These are phyloP conservation scores for Cryptococcus sp. DNA, from an alignment of 1,284 basidiomycete species.

Conservation along the genomic window DNA sequence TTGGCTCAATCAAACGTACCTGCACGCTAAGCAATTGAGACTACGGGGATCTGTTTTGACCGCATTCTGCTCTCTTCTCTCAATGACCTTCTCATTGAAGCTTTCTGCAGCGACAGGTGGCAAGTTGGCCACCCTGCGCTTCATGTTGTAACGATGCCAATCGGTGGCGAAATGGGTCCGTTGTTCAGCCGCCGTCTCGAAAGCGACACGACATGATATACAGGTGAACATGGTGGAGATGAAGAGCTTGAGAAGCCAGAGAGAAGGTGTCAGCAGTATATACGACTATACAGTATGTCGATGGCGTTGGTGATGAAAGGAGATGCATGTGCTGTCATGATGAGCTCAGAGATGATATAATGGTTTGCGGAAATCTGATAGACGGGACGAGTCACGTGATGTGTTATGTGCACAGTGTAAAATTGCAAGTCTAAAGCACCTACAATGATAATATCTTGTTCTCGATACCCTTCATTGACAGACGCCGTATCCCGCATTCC, in stretches of 20 bases:
- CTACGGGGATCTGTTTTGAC: constrained; percentile 66
- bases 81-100: constrained; percentile 91
- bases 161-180: constrained; percentile 90
- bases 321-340: background rate
- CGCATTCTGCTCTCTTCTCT: constrained; percentile 72
- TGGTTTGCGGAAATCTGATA: too few species aligned
- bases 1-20: constrained; percentile 56
- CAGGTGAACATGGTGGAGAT: constrained; percentile 69
- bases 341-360: background rate
- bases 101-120: constrained; percentile 76
- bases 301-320: background rate
- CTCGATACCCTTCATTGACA: constrained; percentile 1
- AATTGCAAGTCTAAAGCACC: background rate
- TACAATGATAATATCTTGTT: background rate
- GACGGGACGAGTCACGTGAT: background rate
- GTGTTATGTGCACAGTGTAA: background rate
- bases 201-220: constrained; percentile 88
- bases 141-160: constrained; percentile 98
- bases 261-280: background rate
- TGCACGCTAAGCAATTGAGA: constrained; percentile 76
- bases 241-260: background rate
- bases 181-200: constrained; percentile 81
- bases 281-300: background rate
- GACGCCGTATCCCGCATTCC: background rate
- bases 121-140: constrained; percentile 87